Percentiles rank a stretch among this genome's conserved stretches.
These are phyloP conservation scores for Talaromyces sp. DNA, from an alignment of 2,329 filamentous ascomycete species.

Conservation along the genomic window DNA sequence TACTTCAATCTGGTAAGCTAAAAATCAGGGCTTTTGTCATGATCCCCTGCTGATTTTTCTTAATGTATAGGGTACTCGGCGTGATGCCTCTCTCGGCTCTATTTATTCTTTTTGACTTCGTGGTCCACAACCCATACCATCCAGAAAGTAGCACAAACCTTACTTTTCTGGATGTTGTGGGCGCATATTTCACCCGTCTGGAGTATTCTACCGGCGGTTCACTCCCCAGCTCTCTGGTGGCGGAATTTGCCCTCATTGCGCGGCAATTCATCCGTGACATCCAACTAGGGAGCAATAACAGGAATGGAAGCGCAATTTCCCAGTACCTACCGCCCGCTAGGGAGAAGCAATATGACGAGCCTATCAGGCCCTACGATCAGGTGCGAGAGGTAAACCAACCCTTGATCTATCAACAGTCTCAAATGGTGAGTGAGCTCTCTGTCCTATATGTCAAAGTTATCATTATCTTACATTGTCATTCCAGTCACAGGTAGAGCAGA, in stretches of 20 bases:
- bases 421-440: conserved; percentile 4
- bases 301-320: not conserved
- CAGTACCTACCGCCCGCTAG: not conserved
- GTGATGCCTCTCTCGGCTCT: conserved; percentile 38
- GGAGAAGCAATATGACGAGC: not conserved
- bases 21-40: not conserved
- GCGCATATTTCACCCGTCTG: conserved; percentile 44
- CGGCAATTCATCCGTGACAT: conserved; percentile 36
- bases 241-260: conserved; percentile 44
- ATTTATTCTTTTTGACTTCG: conserved; percentile 44
- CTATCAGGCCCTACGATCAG: not conserved
- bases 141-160: conserved; percentile 38
- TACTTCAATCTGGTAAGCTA: conserved; percentile 32
- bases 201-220: conserved; percentile 38
- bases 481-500: not conserved
- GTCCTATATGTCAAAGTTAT: not conserved
- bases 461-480: not conserved
- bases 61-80: conserved; percentile 26
- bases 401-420: conserved; percentile 1
- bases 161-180: conserved; percentile 41
- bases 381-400: not conserved
- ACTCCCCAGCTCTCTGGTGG: conserved; percentile 37
- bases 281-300: not conserved
- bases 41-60: not conserved
- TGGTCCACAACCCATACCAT: conserved; percentile 38